Evolutionary conservation across 2,329 filamentous ascomycete genomes (phyloP).

Genomic region (Colletotrichum tropicicola): DNA sequence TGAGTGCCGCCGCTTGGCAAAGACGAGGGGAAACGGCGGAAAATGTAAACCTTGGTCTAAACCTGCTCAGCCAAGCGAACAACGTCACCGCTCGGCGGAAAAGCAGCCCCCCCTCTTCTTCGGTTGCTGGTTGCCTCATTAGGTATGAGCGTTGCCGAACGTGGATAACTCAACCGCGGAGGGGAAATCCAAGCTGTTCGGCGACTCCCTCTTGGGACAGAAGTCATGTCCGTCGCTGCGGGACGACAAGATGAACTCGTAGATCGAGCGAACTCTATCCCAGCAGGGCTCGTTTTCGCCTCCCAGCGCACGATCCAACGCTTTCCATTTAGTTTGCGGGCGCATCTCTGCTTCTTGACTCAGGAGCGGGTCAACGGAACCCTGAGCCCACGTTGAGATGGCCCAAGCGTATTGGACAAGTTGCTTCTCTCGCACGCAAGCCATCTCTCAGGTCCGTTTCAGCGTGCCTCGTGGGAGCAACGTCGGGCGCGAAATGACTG

Average conservation of each 20-base stretch:
- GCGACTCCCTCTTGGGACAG: neutral
- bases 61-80: neutral
- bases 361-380: neutral
- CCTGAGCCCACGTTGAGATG: neutral
- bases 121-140: neutral
- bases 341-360: conserved; percentile 5
- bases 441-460: conserved; percentile 8
- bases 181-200: neutral
- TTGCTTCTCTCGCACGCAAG: neutral
- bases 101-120: neutral
- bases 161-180: neutral
- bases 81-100: conserved; percentile 1
- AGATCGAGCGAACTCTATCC: conserved; percentile 6
- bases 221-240: neutral
- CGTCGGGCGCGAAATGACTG: neutral
- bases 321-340: conserved; percentile 1
- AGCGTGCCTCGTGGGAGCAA: neutral
- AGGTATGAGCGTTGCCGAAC: neutral
- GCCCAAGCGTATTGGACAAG: neutral
- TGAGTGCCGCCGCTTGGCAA: neutral
- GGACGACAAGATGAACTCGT: conserved; percentile 15
- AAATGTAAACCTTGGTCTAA: neutral
- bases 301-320: neutral
- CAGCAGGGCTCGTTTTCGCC: conserved; percentile 11
- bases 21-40: neutral